Evolutionary conservation across 1,139 yeast species (phyloP).

Genomic region (Candida buenavistaensis): DNA sequence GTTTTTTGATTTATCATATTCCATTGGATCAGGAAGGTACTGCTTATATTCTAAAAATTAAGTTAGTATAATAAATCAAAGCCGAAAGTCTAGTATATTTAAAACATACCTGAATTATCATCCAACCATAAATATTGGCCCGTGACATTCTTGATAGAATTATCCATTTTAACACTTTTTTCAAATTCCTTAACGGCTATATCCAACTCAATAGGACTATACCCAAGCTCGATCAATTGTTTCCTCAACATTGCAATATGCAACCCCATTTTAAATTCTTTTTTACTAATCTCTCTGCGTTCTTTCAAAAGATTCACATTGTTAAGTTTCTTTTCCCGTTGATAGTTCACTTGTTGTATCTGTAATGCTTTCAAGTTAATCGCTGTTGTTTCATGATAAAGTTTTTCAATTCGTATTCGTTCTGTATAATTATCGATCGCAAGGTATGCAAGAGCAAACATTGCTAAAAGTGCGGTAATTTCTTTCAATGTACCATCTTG

Average conservation of each 20-base stretch:
- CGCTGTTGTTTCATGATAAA: conserved; percentile 38
- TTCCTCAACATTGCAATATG: conserved; percentile 64
- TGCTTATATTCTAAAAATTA: conserved; percentile 37
- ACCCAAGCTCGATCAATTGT: conserved; percentile 53
- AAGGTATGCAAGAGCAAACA: conserved; percentile 43
- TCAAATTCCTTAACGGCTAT: conserved; percentile 56
- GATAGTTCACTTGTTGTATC: conserved; percentile 43
- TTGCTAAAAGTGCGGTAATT: conserved; percentile 35
- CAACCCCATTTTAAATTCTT: conserved; percentile 59
- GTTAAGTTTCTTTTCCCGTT: conserved; percentile 44
- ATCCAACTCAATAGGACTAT: conserved; percentile 54
- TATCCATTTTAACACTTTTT: conserved; percentile 53
- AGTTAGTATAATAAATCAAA: conserved; percentile 3
- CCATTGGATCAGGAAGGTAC: conserved; percentile 57
- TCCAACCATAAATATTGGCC: conserved; percentile 61
- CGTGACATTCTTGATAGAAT: conserved; percentile 52
- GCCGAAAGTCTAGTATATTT: not conserved
- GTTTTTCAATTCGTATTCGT: conserved; percentile 42
- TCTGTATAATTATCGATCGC: conserved; percentile 53
- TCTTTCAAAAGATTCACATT: conserved; percentile 50
- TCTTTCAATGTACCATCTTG: conserved; percentile 26
- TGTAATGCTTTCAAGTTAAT: conserved; percentile 44
- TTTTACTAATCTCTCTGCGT: conserved; percentile 46
- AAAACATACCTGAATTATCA: conserved; percentile 41
- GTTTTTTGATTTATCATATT: conserved; percentile 46